Evolutionary conservation across 2,329 filamentous ascomycete species (phyloP).

Genomic region (Paracamarosporium sp.): DNA sequence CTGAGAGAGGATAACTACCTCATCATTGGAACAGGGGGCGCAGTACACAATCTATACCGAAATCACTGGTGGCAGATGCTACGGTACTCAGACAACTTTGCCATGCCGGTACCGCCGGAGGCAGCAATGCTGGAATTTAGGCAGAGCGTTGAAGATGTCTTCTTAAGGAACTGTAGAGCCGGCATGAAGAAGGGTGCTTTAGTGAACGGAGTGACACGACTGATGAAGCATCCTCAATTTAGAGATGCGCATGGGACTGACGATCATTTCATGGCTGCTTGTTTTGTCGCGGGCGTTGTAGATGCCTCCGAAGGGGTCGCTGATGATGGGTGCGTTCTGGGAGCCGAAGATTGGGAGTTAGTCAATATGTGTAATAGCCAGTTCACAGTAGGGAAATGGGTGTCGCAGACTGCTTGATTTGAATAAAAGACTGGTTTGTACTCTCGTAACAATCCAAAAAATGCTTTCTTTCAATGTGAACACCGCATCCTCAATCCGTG

Average conservation of each 20-base stretch:
- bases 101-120: conserved; percentile 64
- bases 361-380: conserved; percentile 45
- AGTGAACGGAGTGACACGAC: conserved; percentile 61
- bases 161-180: conserved; percentile 55
- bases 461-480: no score
- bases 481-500: no score
- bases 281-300: conserved; percentile 65
- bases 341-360: conserved; percentile 42
- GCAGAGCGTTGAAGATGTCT: conserved; percentile 67
- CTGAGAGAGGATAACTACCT: conserved; percentile 64
- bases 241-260: conserved; percentile 73
- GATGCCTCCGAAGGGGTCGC: conserved; percentile 23
- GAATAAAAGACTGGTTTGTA: not conserved
- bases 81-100: conserved; percentile 68
- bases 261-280: conserved; percentile 72
- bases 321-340: conserved; percentile 30
- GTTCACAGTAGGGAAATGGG: conserved; percentile 32
- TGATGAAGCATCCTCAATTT: conserved; percentile 73
- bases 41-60: conserved; percentile 74
- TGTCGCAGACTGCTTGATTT: not conserved
- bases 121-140: conserved; percentile 69
- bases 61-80: conserved; percentile 72
- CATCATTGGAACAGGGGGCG: conserved; percentile 65
- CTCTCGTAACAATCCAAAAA: not conserved
- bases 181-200: conserved; percentile 57